Evolutionary conservation across 192 early-diverging fungal genomes (phyloP).

Genomic region (Coemansia sp.): DNA sequence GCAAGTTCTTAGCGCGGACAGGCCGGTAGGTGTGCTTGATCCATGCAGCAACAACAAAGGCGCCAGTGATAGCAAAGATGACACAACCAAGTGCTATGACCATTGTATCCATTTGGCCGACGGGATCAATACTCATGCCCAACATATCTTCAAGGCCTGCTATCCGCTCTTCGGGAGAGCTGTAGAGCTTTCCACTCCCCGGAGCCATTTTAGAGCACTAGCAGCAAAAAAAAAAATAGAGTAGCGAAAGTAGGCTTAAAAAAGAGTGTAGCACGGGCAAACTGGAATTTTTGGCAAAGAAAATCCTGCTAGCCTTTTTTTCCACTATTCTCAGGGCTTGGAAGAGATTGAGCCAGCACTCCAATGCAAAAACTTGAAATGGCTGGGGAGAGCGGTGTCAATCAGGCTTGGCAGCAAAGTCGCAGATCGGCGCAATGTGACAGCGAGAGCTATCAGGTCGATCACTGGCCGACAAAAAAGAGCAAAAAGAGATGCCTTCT

Average conservation of each 20-base stretch:
- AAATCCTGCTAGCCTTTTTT: neutral
- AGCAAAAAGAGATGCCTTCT: conserved; percentile 17
- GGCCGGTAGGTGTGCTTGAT: conserved; percentile 6
- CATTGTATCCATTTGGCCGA: conserved; percentile 13
- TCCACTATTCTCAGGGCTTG: neutral
- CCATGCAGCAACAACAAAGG: conserved; percentile 6
- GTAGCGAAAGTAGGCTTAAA: neutral
- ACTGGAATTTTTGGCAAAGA: neutral
- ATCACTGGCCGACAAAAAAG: neutral
- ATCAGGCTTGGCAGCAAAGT: neutral
- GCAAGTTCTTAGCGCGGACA: conserved; percentile 24
- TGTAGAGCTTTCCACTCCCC: neutral
- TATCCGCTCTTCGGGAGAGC: conserved; percentile 1
- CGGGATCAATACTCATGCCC: conserved; percentile 10
- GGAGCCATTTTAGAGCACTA: neutral
- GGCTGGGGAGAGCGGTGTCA: neutral
- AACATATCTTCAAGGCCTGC: neutral
- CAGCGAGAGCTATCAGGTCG: neutral
- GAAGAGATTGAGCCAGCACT: neutral
- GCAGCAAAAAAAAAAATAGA: neutral
- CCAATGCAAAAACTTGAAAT: neutral
- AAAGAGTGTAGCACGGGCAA: neutral
- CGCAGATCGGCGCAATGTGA: neutral
- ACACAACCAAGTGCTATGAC: conserved; percentile 7
- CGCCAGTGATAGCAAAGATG: conserved; percentile 8